Evolutionary conservation across 371 early-diverging fungal genomes (phyloP).

Genomic region (Saksenaea oblongispora): DNA sequence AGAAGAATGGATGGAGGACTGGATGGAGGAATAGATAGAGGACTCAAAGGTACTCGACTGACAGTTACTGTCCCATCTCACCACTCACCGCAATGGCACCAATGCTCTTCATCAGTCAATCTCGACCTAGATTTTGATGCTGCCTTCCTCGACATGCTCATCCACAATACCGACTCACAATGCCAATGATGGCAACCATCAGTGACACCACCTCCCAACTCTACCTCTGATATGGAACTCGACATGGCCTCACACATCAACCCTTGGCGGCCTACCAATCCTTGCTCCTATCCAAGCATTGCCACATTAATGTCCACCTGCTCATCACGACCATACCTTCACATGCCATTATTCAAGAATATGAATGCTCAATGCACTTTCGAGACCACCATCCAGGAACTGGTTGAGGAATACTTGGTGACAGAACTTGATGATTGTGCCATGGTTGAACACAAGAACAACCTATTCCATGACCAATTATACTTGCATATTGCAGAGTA

Average conservation of each 20-base stretch:
- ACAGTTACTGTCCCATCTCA: background rate
- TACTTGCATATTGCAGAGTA: background rate
- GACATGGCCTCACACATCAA: background rate
- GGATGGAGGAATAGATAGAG: too few species aligned
- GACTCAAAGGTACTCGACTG: too few species aligned
- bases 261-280: background rate
- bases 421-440: background rate
- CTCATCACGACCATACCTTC: background rate
- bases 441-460: background rate
- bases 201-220: background rate
- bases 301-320: background rate
- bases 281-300: background rate
- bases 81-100: background rate
- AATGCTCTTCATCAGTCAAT: background rate
- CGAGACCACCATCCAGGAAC: background rate
- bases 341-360: background rate
- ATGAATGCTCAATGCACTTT: background rate
- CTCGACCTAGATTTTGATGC: background rate
- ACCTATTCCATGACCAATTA: constrained; percentile 1
- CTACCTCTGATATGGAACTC: background rate
- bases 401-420: background rate
- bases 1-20: too few species aligned
- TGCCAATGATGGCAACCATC: background rate
- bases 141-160: background rate
- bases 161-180: background rate